Evolutionary conservation across 345 rosid species (phyloP).

Genomic region (Citrus australasica): DNA sequence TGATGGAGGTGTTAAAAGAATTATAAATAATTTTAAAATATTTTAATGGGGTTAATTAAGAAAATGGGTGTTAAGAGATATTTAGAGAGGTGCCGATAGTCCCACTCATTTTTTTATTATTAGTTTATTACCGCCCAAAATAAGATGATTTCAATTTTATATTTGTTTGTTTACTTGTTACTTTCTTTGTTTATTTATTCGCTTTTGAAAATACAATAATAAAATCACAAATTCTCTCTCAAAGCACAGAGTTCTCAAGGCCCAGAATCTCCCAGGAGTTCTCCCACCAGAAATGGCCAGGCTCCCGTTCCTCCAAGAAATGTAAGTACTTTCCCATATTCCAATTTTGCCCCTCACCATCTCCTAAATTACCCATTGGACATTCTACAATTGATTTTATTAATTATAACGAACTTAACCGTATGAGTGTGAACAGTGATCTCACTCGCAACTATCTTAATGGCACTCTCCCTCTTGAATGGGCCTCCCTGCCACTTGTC

Average conservation of each 20-base stretch:
- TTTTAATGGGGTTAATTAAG: too few species aligned
- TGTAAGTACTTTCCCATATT: conserved; percentile 27
- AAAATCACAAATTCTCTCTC: background rate
- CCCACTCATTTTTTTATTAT: too few species aligned
- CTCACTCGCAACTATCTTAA: conserved; percentile 46
- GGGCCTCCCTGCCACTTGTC: conserved; percentile 39
- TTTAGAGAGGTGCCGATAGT: too few species aligned
- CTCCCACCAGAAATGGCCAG: conserved; percentile 43
- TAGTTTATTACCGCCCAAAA: too few species aligned
- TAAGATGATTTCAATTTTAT: background rate
- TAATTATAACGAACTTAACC: background rate
- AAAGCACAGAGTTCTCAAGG: conserved; percentile 38
- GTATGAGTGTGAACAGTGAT: conserved; percentile 32
- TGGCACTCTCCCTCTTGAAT: conserved; percentile 48
- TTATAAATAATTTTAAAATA: too few species aligned
- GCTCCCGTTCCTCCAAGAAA: conserved; percentile 37
- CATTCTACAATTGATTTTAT: background rate
- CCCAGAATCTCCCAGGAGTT: conserved; percentile 38
- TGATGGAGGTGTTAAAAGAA: too few species aligned
- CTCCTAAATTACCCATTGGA: background rate
- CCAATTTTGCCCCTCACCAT: background rate
- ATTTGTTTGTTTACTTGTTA: conserved; percentile 4
- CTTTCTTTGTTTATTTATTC: background rate
- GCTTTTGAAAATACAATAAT: background rate
- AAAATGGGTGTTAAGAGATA: too few species aligned